Evolutionary conservation across 192 early-diverging fungal genomes (phyloP), one percentile per base, ranked within the genome.

Genomic region (Funneliformis mosseae): DNA sequence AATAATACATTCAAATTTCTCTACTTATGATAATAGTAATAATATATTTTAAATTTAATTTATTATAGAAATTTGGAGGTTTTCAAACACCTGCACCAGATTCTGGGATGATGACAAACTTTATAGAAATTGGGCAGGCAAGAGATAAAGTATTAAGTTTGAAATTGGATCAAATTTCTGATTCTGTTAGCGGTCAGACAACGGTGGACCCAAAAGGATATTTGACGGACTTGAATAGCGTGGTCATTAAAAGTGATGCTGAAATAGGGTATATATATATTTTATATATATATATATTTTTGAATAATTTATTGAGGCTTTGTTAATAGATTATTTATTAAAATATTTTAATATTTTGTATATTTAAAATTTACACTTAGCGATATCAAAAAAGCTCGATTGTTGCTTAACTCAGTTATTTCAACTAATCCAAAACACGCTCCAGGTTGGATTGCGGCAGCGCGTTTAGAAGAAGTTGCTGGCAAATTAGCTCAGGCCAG

Each of bases 401-500:
- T 92, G 60, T 87, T 99, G 43, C 88, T 99, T 11, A 90, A 91
- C 60, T 98, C 97, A 0, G 95, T 99, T 45, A 98, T 93, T 41
- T 90, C 90, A 12, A 94, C 98, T 4, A 99, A 98, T 84, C 97
- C 97, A 11, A 96, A 96, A 79, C 95, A 98, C 76, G 97, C 96
- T 6, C 94, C 97, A 27, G 98, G 96, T 59, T 99, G 98, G 98
- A 98, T 99, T 80, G 97, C 97, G 1, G 96, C 96, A 8, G 98
- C 98, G 12, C 92, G 97, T 68, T 85, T 99, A 55, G 98, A 99
- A 86, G 97, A 99, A 83, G 89, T 94, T 8, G 97, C 96, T 1
- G 91, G 93, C 21, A 96, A 97, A 79, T 84, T 91, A 62, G 85
- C 89, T 3, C 88, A 92, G n/a, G 98, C 98, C 0, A 88, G 98